phyloP scores from a whole-genome alignment of 2,329 filamentous ascomycete species.

The Aureobasidium sp. region DNA sequence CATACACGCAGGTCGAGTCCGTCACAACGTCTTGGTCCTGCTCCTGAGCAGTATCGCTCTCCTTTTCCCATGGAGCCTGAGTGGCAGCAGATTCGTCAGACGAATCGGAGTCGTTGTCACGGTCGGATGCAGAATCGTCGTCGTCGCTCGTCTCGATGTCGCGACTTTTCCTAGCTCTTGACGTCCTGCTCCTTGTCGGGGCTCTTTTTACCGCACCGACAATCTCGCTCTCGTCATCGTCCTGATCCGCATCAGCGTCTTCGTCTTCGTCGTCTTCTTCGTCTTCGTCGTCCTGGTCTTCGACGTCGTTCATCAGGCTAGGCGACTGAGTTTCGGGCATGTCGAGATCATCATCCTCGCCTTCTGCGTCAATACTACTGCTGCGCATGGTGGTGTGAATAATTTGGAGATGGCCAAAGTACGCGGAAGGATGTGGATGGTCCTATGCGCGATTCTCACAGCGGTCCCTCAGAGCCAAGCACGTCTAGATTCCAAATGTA shows the following conservation, averaged over 20 bases:
- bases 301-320: slow-evolving; percentile 38
- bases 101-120: slow-evolving; percentile 23
- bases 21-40: slow-evolving; percentile 48
- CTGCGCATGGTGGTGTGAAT: slow-evolving; percentile 9
- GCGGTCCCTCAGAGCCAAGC: background rate
- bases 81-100: slow-evolving; percentile 29
- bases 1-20: slow-evolving; percentile 60
- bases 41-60: slow-evolving; percentile 49
- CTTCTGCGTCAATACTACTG: slow-evolving; percentile 18
- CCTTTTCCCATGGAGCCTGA: slow-evolving; percentile 48
- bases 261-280: slow-evolving; percentile 29
- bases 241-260: slow-evolving; percentile 31
- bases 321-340: slow-evolving; percentile 28
- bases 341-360: slow-evolving; percentile 28
- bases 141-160: slow-evolving; percentile 22
- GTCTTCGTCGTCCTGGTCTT: slow-evolving; percentile 38
- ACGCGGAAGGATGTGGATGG: background rate
- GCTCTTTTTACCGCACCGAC: slow-evolving; percentile 33
- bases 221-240: slow-evolving; percentile 40
- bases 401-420: background rate
- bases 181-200: slow-evolving; percentile 18
- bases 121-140: slow-evolving; percentile 18
- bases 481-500: background rate
- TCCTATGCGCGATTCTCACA: background rate
- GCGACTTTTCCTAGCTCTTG: slow-evolving; percentile 27